Percentiles rank a stretch among this genome's conserved stretches.
Conservation (phyloP, 345 rosid genomes). For the Eucalyptus cladocalyx region DNA sequence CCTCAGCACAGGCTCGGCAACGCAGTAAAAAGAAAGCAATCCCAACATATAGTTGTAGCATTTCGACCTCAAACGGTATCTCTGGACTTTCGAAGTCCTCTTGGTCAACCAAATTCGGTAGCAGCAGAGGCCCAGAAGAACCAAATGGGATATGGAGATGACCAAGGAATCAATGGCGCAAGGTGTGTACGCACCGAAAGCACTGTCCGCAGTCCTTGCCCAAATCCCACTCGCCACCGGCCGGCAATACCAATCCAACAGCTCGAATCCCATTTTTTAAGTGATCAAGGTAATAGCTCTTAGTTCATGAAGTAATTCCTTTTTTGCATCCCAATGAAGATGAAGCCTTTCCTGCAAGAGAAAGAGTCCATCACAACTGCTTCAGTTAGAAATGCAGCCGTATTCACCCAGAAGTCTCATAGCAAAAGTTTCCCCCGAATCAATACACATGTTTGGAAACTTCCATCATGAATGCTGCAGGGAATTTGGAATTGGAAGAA, state of each 20-base stretch:
- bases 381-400: not conserved
- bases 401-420: not conserved
- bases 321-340: not conserved
- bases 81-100: slow-evolving; percentile 37
- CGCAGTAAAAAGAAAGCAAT: slow-evolving; percentile 51
- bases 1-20: slow-evolving; percentile 68
- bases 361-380: not conserved
- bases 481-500: not conserved
- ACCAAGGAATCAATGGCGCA: slow-evolving; percentile 65
- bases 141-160: slow-evolving; percentile 53
- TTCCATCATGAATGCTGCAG: not conserved
- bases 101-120: slow-evolving; percentile 64
- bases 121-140: slow-evolving; percentile 54
- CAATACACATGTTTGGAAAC: not conserved
- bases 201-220: slow-evolving; percentile 42
- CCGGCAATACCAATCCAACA: slow-evolving; percentile 66
- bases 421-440: not conserved
- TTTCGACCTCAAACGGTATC: slow-evolving; percentile 52
- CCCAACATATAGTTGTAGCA: slow-evolving; percentile 48
- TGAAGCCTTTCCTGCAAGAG: not conserved
- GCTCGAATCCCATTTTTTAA: slow-evolving; percentile 44
- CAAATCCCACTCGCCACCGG: slow-evolving; percentile 63
- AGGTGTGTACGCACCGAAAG: slow-evolving; percentile 69
- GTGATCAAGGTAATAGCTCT: not conserved
- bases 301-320: not conserved